Evolutionary conservation across 108 stramenopile genomes (phyloP).

Genomic region (Asterionellopsis glacialis): DNA sequence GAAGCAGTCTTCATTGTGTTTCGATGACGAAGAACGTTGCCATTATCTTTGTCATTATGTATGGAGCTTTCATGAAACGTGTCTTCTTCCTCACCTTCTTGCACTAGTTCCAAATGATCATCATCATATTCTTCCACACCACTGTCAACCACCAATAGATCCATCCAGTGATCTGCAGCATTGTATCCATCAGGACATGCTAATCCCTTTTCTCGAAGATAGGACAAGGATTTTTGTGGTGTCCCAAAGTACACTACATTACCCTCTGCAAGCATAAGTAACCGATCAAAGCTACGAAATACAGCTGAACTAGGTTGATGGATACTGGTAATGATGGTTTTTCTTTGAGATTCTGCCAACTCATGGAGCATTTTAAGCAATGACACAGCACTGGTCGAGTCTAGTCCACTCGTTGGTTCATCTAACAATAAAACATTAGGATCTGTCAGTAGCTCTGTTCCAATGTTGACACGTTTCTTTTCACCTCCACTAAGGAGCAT

Average conservation of each 20-base stretch:
- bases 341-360: constrained; percentile 35
- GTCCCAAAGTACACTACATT: constrained; percentile 72
- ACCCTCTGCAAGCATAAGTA: constrained; percentile 61
- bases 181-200: constrained; percentile 69
- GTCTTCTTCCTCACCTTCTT: constrained; percentile 1
- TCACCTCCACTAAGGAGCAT: constrained; percentile 70
- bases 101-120: constrained; percentile 6
- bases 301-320: constrained; percentile 72
- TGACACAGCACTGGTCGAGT: constrained; percentile 59
- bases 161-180: constrained; percentile 81
- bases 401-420: constrained; percentile 82
- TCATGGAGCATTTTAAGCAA: constrained; percentile 45
- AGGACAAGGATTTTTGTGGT: constrained; percentile 41
- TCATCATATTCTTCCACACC: constrained; percentile 26
- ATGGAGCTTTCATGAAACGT: background rate
- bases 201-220: constrained; percentile 32
- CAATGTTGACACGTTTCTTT: constrained; percentile 79
- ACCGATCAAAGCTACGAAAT: constrained; percentile 56
- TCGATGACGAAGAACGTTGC: background rate
- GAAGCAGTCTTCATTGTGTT: background rate
- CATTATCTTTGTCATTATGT: background rate
- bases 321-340: constrained; percentile 67
- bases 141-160: constrained; percentile 54
- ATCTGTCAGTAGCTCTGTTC: constrained; percentile 66
- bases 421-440: constrained; percentile 67